Evolutionary conservation across 148 eudicot genomes (phyloP).

Genomic region (Amaranthus cruentus): DNA sequence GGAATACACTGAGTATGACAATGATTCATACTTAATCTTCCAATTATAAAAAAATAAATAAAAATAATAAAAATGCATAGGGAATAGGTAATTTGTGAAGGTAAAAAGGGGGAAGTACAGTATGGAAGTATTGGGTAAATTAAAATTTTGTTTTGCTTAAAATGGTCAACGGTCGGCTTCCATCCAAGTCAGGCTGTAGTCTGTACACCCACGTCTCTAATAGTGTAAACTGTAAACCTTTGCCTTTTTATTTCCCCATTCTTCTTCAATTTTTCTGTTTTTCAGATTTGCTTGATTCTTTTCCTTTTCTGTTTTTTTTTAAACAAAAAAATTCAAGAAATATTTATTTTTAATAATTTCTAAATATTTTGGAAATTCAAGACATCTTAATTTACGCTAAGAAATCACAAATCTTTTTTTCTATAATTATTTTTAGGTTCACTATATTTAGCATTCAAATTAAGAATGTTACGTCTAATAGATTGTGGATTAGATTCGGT

Average conservation of each 20-base stretch:
- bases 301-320: neutral
- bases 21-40: no score
- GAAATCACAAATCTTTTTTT: no score
- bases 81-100: constrained; percentile 11
- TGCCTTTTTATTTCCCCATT: constrained; percentile 4
- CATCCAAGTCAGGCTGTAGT: neutral
- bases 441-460: no score
- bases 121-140: neutral
- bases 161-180: constrained; percentile 25
- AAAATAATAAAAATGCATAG: constrained; percentile 1
- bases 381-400: no score
- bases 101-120: neutral
- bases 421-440: no score
- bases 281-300: neutral
- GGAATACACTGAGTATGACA: no score
- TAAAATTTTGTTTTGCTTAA: constrained; percentile 1
- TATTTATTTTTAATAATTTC: neutral
- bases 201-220: neutral
- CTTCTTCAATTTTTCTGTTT: neutral
- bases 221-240: neutral
- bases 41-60: neutral
- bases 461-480: no score
- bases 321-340: neutral
- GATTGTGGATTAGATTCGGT: no score
- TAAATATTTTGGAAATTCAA: neutral